phyloP scores from a whole-genome alignment of 257 asterid genomes.

The Solanum chaucha region DNA sequence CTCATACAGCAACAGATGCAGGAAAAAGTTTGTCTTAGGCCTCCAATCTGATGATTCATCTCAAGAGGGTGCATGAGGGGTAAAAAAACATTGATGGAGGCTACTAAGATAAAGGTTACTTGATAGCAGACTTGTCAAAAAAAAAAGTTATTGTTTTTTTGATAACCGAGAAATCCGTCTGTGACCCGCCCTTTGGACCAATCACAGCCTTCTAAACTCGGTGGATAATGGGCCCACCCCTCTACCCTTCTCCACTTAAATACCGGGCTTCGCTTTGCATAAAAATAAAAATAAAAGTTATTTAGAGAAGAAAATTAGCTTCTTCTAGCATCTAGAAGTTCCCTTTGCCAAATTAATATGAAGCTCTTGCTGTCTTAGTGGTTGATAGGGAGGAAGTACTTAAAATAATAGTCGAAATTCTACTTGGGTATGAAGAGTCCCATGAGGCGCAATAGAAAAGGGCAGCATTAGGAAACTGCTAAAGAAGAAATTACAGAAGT shows the following conservation, averaged over 20 bases:
- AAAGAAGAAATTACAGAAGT: neutral
- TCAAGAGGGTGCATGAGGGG: neutral
- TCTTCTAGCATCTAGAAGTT: neutral
- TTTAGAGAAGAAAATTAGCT: neutral
- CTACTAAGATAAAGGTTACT: neutral
- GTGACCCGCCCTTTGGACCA: no score
- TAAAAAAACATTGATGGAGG: neutral
- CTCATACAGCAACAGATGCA: neutral
- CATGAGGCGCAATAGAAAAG: neutral
- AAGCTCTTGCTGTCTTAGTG: neutral
- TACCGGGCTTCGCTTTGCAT: no score
- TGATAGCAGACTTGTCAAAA: neutral
- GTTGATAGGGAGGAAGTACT: neutral
- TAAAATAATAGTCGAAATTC: neutral
- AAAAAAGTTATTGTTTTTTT: no score
- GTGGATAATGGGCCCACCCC: no score
- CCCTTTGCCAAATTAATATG: neutral
- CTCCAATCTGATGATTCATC: neutral
- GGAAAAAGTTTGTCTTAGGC: neutral
- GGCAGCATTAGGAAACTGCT: neutral
- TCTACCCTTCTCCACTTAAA: no score
- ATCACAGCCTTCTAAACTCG: no score
- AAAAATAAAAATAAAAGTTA: no score
- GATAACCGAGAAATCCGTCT: no score
- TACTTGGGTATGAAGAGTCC: neutral